phyloP scores from a whole-genome alignment of 495 filamentous ascomycete genomes.

The Aspergillus haitiensis region DNA sequence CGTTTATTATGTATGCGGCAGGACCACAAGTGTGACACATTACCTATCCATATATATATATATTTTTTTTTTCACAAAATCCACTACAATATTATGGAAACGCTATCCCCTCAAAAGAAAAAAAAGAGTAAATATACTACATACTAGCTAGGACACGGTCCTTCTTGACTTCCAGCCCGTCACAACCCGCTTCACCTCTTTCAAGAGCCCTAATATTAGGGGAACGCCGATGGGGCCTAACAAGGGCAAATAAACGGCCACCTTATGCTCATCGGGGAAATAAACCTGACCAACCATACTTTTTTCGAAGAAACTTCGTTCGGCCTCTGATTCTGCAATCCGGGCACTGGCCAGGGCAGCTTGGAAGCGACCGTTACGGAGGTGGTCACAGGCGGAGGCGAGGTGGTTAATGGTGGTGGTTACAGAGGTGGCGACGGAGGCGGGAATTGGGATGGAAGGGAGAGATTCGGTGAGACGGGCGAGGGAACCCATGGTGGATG shows the following conservation, averaged over 20 bases:
- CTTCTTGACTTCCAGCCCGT: constrained; percentile 39
- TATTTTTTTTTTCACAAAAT: too few relatives aligned
- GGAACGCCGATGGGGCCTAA: constrained; percentile 92
- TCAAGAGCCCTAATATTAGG: constrained; percentile 75
- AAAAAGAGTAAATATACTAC: constrained; percentile 6
- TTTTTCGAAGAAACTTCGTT: constrained; percentile 96
- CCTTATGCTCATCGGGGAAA: constrained; percentile 97
- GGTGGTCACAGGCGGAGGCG: constrained; percentile 68
- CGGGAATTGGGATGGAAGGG: constrained; percentile 86
- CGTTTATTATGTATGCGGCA: too few relatives aligned
- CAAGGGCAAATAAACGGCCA: constrained; percentile 93
- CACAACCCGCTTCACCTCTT: constrained; percentile 65
- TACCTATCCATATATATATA: too few relatives aligned
- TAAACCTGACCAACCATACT: constrained; percentile 98
- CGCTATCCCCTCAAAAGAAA: too few relatives aligned
- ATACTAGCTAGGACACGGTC: constrained; percentile 5
- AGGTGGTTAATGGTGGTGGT: constrained; percentile 75
- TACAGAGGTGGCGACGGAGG: constrained; percentile 81
- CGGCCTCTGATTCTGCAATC: constrained; percentile 83
- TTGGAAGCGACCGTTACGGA: constrained; percentile 64
- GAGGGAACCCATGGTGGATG: constrained; percentile 89
- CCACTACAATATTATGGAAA: too few relatives aligned
- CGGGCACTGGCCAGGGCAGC: constrained; percentile 74
- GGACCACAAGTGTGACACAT: too few relatives aligned
- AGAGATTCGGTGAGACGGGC: constrained; percentile 82